Conservation (phyloP, 345 rosid species). For the Hibiscus syriacus region DNA sequence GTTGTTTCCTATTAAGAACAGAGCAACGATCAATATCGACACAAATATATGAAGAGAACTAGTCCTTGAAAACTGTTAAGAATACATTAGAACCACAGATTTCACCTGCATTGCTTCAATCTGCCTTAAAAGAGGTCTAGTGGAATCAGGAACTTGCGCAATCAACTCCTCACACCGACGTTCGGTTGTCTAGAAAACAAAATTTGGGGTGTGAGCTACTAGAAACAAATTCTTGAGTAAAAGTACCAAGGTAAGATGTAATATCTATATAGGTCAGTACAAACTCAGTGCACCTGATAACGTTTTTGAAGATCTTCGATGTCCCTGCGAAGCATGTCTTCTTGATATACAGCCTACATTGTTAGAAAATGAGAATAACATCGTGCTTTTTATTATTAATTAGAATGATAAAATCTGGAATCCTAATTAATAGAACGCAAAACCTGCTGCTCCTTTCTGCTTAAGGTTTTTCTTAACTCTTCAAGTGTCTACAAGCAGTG, state of each 20-base stretch:
- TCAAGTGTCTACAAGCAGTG: slow-evolving; percentile 91
- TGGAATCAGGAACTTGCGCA: slow-evolving; percentile 97
- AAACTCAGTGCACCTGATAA: slow-evolving; percentile 57
- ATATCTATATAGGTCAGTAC: background rate
- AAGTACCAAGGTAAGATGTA: background rate
- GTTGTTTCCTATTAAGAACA: slow-evolving; percentile 63
- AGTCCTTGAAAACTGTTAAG: background rate
- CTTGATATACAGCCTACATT: slow-evolving; percentile 66
- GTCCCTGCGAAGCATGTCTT: slow-evolving; percentile 74
- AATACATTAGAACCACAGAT: slow-evolving; percentile 5
- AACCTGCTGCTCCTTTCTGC: slow-evolving; percentile 96
- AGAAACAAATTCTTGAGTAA: background rate
- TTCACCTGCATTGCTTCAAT: slow-evolving; percentile 97
- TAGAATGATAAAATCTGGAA: slow-evolving; percentile 8
- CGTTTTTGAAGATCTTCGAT: slow-evolving; percentile 88
- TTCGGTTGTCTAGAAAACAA: slow-evolving; percentile 71
- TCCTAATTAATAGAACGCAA: slow-evolving; percentile 11
- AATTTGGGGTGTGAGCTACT: slow-evolving; percentile 7
- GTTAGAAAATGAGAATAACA: slow-evolving; percentile 10
- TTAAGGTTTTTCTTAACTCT: slow-evolving; percentile 87
- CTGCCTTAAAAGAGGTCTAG: slow-evolving; percentile 95
- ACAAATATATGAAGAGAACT: background rate
- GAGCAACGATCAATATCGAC: slow-evolving; percentile 8
- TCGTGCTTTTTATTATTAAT: background rate
- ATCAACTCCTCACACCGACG: slow-evolving; percentile 98